Conservation (phyloP, 73 alveolate genomes). For the Paramecium biaurelia region DNA sequence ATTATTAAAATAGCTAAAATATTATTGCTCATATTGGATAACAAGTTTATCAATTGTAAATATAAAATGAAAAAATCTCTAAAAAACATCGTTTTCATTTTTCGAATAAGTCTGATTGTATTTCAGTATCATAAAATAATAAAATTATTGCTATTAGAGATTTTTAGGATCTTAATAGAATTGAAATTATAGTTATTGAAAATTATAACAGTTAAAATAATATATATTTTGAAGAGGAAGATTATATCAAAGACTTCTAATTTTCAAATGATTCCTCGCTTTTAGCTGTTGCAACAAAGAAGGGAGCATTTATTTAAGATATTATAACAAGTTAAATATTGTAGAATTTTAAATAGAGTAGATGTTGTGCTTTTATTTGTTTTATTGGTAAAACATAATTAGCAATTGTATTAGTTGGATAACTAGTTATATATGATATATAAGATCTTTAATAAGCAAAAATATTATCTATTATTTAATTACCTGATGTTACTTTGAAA, state of each 20-base stretch:
- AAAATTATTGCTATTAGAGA: not conserved
- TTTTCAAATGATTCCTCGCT: not conserved
- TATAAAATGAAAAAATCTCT: not conserved
- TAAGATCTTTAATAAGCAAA: not conserved
- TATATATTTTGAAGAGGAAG: not conserved
- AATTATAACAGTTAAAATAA: too few species aligned
- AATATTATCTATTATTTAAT: not conserved
- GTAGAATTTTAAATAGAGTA: not conserved
- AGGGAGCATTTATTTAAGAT: not conserved
- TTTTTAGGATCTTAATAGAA: too few species aligned
- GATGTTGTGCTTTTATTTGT: not conserved
- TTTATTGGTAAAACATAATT: not conserved
- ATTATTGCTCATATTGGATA: not conserved
- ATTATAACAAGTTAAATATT: too few species aligned
- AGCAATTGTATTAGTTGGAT: not conserved
- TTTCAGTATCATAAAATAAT: not conserved
- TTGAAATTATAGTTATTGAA: not conserved
- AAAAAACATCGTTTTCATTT: too few species aligned
- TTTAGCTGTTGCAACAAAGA: not conserved
- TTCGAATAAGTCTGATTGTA: not conserved
- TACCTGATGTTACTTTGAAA: not conserved
- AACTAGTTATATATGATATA: not conserved
- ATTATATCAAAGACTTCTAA: not conserved
- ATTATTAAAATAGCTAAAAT: not conserved
- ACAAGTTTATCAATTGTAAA: not conserved